Evolutionary conservation across 805 yeast species (phyloP), one percentile per base, ranked within the genome.

Genomic region (Kuraishia hungarica): DNA sequence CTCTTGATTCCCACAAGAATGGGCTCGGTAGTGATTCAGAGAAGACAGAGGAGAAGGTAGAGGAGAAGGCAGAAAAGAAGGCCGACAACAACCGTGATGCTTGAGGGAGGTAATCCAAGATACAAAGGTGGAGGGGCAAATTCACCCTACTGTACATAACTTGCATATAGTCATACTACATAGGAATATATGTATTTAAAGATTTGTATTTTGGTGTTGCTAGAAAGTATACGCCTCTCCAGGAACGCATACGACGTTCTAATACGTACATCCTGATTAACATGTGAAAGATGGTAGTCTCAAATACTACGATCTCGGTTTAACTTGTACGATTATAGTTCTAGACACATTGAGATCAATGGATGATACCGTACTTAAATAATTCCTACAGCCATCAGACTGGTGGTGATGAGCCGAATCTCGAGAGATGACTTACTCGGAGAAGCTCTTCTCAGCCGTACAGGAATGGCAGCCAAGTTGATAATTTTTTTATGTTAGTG

Each of bases 1-100:
- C 96, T 8, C 71, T 92, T 69, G 86, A 88, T 57, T 76, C 84
- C 56, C 87, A 84, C 61, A 67, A 64, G 50, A 57, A 61, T 23
- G 70, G 67, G 55, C 43, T 68, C 48, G 71, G 67, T 28, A 39
- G 49, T 1, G 22, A 24, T 21, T 20, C 29, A 23, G 48, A 46
- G 22, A 19, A 48, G 17, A 17, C 35, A 6, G 49, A 22, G n/a
- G 51, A 24, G 35, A 10, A 10, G 8, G 29, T 35, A 35, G 17
- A 50, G 51, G 35, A 15, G 19, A 19, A 22, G 17, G 15, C 21
- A 3, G 51, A 50, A 26, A 24, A 20, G 35, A 19, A 21, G 23
- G 53, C 10, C 8, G 29, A 26, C 5, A 26, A 26, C 29, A 26
- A 6, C 5, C 29, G 10, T 5, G 29, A 26, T 5, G 10, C 29